These are phyloP conservation scores for Aspergillus awamori DNA, from an alignment of 2,329 filamentous ascomycete species.

Conservation along the genomic window DNA sequence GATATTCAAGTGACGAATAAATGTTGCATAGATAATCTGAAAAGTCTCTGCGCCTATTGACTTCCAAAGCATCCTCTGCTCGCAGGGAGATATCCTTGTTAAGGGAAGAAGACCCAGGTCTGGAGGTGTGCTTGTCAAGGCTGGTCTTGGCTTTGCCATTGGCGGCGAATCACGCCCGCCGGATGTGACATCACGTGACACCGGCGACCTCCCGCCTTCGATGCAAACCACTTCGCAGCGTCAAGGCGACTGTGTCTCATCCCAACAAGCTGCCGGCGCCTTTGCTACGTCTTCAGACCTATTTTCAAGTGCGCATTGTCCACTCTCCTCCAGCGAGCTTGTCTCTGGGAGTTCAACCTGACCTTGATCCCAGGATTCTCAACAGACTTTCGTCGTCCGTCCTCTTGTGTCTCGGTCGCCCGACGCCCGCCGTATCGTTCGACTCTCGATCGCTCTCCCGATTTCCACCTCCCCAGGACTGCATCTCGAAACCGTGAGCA, in stretches of 20 bases:
- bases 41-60: neutral
- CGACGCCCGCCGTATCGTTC: slow-evolving; percentile 26
- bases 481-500: slow-evolving; percentile 15
- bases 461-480: slow-evolving; percentile 8
- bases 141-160: slow-evolving; percentile 27
- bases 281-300: slow-evolving; percentile 21
- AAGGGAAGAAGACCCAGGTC: slow-evolving; percentile 5
- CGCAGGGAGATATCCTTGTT: neutral
- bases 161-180: slow-evolving; percentile 31
- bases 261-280: slow-evolving; percentile 27
- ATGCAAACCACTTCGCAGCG: slow-evolving; percentile 43
- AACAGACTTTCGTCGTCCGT: slow-evolving; percentile 21
- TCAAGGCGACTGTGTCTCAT: slow-evolving; percentile 30
- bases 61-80: neutral
- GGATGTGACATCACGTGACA: slow-evolving; percentile 34
- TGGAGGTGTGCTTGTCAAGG: neutral
- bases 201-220: slow-evolving; percentile 41
- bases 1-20: neutral
- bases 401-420: slow-evolving; percentile 33
- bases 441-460: slow-evolving; percentile 22
- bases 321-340: slow-evolving; percentile 10
- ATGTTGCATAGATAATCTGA: neutral
- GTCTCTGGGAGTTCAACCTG: slow-evolving; percentile 14
- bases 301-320: slow-evolving; percentile 17
- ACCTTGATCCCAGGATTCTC: slow-evolving; percentile 19